Conservation (phyloP, 179 eudicot genomes). For the Patellifolia procumbens region DNA sequence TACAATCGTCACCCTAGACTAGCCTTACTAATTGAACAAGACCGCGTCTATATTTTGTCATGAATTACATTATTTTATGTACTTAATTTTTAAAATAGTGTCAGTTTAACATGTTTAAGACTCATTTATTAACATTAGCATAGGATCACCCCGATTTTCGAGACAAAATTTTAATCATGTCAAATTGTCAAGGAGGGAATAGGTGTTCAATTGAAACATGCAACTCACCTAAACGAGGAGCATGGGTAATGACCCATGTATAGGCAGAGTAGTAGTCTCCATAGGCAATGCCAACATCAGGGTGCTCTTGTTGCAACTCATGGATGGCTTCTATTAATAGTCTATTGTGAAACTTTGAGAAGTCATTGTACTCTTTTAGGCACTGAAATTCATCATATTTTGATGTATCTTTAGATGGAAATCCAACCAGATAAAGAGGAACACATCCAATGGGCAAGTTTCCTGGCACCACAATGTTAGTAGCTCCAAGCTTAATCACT, state of each 20-base stretch:
- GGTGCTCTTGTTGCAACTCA: constrained; percentile 37
- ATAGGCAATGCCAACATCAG: constrained; percentile 38
- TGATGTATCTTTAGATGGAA: constrained; percentile 20
- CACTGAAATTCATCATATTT: constrained; percentile 47
- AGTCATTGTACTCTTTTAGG: constrained; percentile 37
- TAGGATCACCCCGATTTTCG: no score
- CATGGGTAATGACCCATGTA: constrained; percentile 33
- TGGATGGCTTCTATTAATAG: constrained; percentile 36
- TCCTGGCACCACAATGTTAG: constrained; percentile 46
- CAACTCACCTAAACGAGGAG: constrained; percentile 31
- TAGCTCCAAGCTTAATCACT: constrained; percentile 40
- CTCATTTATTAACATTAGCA: no score
- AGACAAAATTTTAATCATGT: no score
- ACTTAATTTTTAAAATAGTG: no score
- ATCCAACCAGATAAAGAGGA: constrained; percentile 34
- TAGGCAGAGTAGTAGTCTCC: constrained; percentile 41
- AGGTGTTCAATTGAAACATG: no score
- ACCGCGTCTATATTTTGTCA: no score
- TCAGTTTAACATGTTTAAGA: no score
- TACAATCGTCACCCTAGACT: no score
- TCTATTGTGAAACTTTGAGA: constrained; percentile 37
- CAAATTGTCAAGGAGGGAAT: no score
- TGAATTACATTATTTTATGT: no score
- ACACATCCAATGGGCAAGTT: constrained; percentile 51
- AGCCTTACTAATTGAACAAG: no score